These are phyloP conservation scores for Amphicarpaea edgeworthii DNA, from an alignment of 306 rosid species.

Conservation along the genomic window DNA sequence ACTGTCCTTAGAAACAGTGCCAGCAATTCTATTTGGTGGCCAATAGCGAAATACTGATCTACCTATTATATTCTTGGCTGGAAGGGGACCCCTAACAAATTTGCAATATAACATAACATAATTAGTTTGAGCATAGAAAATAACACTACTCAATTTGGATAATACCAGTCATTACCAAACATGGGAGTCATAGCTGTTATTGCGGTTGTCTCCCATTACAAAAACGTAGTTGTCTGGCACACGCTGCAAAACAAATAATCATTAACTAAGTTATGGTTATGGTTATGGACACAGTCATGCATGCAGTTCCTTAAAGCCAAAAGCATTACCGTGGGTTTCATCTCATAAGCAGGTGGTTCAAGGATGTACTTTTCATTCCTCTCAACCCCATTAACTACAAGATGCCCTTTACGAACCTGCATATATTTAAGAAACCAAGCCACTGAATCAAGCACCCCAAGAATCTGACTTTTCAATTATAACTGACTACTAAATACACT, in stretches of 20 bases:
- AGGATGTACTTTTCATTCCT: conserved; percentile 82
- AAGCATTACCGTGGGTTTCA: conserved; percentile 87
- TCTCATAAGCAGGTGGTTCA: conserved; percentile 83
- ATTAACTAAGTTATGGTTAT: too few relatives aligned
- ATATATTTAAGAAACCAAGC: conserved; percentile 11
- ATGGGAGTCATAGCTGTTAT: conserved; percentile 97
- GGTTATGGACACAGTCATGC: too few relatives aligned
- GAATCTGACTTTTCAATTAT: conserved; percentile 13
- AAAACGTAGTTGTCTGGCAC: conserved; percentile 88
- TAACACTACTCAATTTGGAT: conserved; percentile 1
- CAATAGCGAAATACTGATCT: conserved; percentile 92
- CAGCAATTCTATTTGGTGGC: conserved; percentile 88
- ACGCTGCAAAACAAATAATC: conserved; percentile 55
- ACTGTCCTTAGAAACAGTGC: conserved; percentile 66
- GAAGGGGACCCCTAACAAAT: conserved; percentile 87
- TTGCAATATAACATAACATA: conserved; percentile 40
- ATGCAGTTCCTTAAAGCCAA: too few relatives aligned
- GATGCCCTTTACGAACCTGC: conserved; percentile 92
- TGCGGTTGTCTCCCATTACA: conserved; percentile 99
- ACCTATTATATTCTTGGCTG: conserved; percentile 92
- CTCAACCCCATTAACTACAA: conserved; percentile 90
- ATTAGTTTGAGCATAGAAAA: conserved; percentile 37
- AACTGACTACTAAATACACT: conserved; percentile 31
- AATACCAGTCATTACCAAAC: conserved; percentile 68
- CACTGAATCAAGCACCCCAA: conserved; percentile 12